These are phyloP conservation scores for Phytophthora hybrid DNA, from an alignment of 352 stramenopile genomes.

Conservation along the genomic window DNA sequence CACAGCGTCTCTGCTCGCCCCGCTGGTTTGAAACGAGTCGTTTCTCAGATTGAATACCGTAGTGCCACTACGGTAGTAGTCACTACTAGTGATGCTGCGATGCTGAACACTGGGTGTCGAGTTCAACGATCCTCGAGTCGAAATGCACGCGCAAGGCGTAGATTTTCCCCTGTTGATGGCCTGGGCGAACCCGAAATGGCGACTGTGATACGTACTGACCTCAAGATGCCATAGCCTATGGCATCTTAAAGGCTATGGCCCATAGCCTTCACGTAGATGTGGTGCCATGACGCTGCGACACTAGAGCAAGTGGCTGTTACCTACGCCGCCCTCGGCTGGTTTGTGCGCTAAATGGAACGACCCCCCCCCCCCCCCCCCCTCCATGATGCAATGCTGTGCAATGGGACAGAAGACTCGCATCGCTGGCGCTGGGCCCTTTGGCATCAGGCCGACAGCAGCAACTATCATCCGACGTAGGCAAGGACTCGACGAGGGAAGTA, in stretches of 20 bases:
- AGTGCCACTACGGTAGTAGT: no score
- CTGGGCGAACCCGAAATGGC: neutral
- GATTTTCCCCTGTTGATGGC: constrained; percentile 41
- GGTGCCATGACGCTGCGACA: neutral
- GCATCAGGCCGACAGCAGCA: neutral
- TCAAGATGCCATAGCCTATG: neutral
- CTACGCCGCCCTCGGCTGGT: neutral
- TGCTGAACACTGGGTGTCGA: constrained; percentile 34
- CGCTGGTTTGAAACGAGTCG: neutral
- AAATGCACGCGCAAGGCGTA: constrained; percentile 35
- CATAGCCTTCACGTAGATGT: neutral
- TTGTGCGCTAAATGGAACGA: constrained; percentile 2
- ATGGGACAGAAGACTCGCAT: constrained; percentile 1
- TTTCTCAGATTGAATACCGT: constrained; percentile 24
- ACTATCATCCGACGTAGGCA: neutral
- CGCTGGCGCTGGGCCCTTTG: neutral
- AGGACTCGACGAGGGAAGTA: neutral
- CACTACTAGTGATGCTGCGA: constrained; percentile 13
- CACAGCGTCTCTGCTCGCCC: constrained; percentile 1
- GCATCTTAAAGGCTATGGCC: no score
- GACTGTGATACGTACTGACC: neutral
- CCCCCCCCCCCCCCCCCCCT: neutral
- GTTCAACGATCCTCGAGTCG: constrained; percentile 47
- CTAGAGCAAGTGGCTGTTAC: neutral
- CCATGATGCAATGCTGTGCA: neutral